Conservation (phyloP, 2,329 filamentous ascomycete genomes). For the Pestalotiopsis sp. region DNA sequence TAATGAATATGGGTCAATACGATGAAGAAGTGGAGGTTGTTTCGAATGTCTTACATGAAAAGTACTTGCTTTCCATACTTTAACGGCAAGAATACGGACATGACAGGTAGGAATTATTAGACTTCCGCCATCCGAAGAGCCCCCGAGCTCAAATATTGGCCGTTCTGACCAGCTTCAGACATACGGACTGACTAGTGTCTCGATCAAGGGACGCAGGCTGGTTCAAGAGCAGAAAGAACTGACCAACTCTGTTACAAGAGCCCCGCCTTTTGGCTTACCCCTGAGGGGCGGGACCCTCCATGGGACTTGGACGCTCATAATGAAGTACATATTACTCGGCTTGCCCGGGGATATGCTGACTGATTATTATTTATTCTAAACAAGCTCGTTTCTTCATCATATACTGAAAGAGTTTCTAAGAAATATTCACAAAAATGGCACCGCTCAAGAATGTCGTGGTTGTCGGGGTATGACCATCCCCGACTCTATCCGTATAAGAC, state of each 20-base stretch:
- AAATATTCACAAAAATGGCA: not conserved
- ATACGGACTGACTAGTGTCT: not conserved
- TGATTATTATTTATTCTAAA: not conserved
- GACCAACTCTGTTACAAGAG: not conserved
- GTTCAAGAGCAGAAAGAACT: not conserved
- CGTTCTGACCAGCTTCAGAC: not conserved
- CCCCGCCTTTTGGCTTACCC: not conserved
- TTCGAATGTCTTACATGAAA: too few relatives aligned
- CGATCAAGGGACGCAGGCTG: not conserved
- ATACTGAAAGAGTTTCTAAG: not conserved
- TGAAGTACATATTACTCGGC: not conserved
- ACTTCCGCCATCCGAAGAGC: not conserved
- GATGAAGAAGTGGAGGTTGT: too few relatives aligned
- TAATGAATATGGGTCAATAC: too few relatives aligned
- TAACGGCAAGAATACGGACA: not conserved
- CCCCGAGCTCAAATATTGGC: not conserved
- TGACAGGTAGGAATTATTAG: not conserved
- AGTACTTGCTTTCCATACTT: too few relatives aligned
- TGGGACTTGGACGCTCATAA: not conserved
- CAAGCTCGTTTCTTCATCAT: accelerated
- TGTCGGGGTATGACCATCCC: not conserved
- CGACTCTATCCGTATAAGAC: not conserved
- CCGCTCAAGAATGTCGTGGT: not conserved
- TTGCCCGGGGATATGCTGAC: not conserved
- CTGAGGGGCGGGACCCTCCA: not conserved